phyloP scores from a whole-genome alignment of 495 filamentous ascomycete genomes.

The Geopyxis carbonaria region DNA sequence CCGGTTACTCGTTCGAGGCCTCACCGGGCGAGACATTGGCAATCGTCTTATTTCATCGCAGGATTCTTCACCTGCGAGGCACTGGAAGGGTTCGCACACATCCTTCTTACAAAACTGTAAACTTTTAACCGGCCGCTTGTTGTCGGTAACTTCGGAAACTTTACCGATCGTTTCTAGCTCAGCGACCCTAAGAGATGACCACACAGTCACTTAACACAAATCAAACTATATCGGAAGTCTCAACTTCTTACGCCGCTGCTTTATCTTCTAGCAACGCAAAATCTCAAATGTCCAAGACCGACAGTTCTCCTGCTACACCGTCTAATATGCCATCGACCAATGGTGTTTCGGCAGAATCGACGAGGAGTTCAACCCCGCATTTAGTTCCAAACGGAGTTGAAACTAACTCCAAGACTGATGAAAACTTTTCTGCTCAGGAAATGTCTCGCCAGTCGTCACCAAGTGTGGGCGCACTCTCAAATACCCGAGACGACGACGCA shows the following conservation, averaged over 20 bases:
- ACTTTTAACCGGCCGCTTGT: not conserved
- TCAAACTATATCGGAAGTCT: not conserved
- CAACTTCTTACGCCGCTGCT: constrained; percentile 6
- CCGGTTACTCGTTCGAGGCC: too few species aligned
- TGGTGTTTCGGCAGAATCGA: constrained; percentile 15
- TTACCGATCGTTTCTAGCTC: too few species aligned
- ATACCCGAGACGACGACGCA: too few species aligned
- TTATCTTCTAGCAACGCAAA: constrained; percentile 1
- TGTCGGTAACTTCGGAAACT: too few species aligned
- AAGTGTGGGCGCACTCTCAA: too few species aligned
- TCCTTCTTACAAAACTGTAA: not conserved
- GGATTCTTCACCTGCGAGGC: too few species aligned
- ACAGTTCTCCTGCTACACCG: not conserved
- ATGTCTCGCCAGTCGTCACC: not conserved
- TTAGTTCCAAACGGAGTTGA: constrained; percentile 7
- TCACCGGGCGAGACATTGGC: too few species aligned
- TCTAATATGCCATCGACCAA: constrained; percentile 4
- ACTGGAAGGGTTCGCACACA: too few species aligned
- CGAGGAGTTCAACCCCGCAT: constrained; percentile 12
- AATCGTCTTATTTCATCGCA: too few species aligned
- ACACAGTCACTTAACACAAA: constrained; percentile 1
- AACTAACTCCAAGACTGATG: constrained; percentile 8
- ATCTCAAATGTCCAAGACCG: not conserved
- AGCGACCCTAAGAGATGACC: constrained; percentile 5
- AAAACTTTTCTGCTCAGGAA: not conserved